These are phyloP conservation scores for Cudoniella acicularis DNA, from an alignment of 495 filamentous ascomycete species.

Conservation along the genomic window DNA sequence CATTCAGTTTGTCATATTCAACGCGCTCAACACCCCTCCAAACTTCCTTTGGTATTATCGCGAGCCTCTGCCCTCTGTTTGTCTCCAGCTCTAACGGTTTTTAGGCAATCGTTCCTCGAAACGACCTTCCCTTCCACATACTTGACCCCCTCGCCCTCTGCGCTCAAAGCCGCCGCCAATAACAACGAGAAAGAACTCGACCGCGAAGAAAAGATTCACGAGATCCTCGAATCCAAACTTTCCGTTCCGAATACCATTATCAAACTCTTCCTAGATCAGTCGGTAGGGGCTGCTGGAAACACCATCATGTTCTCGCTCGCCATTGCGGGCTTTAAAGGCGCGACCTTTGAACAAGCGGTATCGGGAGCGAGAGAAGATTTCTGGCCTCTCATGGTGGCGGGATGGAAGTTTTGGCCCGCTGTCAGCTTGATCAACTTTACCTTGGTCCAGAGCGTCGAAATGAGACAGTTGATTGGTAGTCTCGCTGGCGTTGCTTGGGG, in stretches of 20 bases:
- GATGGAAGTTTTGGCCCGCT: constrained; percentile 80
- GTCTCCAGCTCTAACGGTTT: background rate
- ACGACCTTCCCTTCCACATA: constrained; percentile 42
- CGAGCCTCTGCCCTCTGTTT: constrained; percentile 11
- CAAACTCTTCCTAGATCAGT: constrained; percentile 85
- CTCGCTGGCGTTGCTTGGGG: constrained; percentile 84
- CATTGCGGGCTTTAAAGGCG: constrained; percentile 22
- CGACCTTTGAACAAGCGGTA: constrained; percentile 17
- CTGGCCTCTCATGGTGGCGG: constrained; percentile 64
- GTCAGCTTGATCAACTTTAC: constrained; percentile 77
- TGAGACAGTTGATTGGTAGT: constrained; percentile 71
- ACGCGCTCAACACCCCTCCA: constrained; percentile 70
- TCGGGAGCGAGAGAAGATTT: constrained; percentile 52
- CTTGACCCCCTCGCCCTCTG: constrained; percentile 32
- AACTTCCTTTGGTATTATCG: constrained; percentile 90
- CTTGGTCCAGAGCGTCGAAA: constrained; percentile 68
- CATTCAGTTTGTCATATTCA: constrained; percentile 75
- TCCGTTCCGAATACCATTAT: constrained; percentile 67
- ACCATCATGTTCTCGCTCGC: constrained; percentile 62
- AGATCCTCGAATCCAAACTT: constrained; percentile 46
- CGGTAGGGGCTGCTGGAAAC: constrained; percentile 70
- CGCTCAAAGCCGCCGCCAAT: constrained; percentile 34
- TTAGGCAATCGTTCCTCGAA: constrained; percentile 50
- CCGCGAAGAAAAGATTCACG: constrained; percentile 33
- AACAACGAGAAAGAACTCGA: constrained; percentile 40